Base-by-base conservation (phyloP, 331 rosid genomes). In the Rosa hybrid region DNA sequence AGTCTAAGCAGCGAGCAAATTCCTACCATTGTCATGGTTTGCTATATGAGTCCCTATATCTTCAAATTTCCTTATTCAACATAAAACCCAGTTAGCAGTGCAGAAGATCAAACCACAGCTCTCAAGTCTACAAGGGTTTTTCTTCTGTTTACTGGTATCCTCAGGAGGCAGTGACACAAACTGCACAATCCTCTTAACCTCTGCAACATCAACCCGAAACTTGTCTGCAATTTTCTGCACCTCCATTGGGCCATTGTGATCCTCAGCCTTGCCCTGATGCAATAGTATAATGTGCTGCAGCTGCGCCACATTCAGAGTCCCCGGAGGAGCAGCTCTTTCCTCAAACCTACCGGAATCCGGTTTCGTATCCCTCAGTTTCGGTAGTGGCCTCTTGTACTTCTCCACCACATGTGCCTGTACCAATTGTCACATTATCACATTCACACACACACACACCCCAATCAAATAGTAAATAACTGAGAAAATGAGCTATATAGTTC, bases 241-340 rank as follows among this genome's bases (percentile, higher is more conserved):
- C 46, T 84, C 88, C 98, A 96, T 90, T 12, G 86, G 90, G 8
- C 99, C 95, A 23, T 83, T 74, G 76, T 88, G 90, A 81, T 93
- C 97, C 59, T 90, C 94, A 41, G 97, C 93, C 87, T 92, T 96
- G 46, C 97, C 97, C 82, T 88, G 90, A 59, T 89, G 91, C 68
- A 92, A 85, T 53, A 89, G 92, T 63, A 96, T 80, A 63, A 87
- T 70, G 34, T 89, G 97, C 56, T 97, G 96, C 84, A 93, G 87
- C 82, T 93, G 97, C 3, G 92, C 88, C 56, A 96, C 89, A 54
- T 93, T 93, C 77, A 92, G 82, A 23, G 97, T 93, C 75, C 98
- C 97, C 13, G 89, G 83, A 25, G 92, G 85, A 80, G 87, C 94
- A 2, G 89, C 82, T 76, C 85, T 88, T 53, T 87, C 98, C 78